These are phyloP conservation scores for Leptomonas pyrrhocoris DNA, from an alignment of 208 protist genomes.

Conservation along the genomic window DNA sequence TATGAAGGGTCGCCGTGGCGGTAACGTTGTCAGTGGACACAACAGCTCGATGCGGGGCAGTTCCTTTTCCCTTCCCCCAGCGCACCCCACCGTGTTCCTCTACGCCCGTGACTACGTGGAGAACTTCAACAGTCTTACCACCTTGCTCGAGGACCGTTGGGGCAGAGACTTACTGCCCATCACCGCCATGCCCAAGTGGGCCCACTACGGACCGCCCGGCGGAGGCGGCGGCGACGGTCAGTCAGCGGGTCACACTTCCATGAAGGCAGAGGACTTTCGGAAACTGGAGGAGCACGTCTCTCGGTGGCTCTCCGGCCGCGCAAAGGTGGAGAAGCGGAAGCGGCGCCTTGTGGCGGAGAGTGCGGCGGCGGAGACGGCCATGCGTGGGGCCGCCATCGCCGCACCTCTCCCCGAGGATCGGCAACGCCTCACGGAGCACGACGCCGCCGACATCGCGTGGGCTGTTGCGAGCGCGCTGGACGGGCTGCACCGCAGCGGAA, in stretches of 20 bases:
- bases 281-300: conserved; percentile 18
- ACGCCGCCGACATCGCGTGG: conserved; percentile 33
- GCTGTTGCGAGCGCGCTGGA: conserved; percentile 17
- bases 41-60: not conserved
- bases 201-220: conserved; percentile 5
- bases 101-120: conserved; percentile 35
- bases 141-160: conserved; percentile 29
- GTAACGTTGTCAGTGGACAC: not conserved
- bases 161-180: conserved; percentile 23
- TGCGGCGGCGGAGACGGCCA: conserved; percentile 1
- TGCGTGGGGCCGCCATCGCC: not conserved
- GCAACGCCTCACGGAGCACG: conserved; percentile 22
- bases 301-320: conserved; percentile 21
- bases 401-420: conserved; percentile 13
- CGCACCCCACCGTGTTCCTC: conserved; percentile 34
- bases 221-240: not conserved
- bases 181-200: conserved; percentile 28
- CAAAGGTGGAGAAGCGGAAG: conserved; percentile 27
- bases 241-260: too few species aligned
- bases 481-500: conserved; percentile 19
- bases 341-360: conserved; percentile 9
- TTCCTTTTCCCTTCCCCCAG: not conserved
- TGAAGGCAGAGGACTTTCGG: conserved; percentile 5
- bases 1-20: not conserved
- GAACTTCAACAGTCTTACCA: conserved; percentile 10